Evolutionary conservation across 108 stramenopile genomes (phyloP), one percentile per base, ranked within the genome.

Genomic region (Cyclotella baltica): DNA sequence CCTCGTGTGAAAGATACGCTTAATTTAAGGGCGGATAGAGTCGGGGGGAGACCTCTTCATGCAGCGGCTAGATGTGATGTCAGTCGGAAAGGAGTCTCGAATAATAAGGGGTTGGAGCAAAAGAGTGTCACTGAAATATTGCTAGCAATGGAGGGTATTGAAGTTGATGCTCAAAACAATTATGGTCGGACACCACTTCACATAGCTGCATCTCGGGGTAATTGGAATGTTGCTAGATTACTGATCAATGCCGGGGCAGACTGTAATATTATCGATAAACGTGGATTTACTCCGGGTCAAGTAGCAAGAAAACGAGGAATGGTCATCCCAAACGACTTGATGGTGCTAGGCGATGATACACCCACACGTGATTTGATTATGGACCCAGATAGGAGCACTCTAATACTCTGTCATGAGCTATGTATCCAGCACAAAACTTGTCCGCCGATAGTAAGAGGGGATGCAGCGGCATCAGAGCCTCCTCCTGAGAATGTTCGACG

Each of bases 401-500:
- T 94, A 0, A 62, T 96, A 15, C 55, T 93, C 8, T 92, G 87
- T 55, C 96, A 96, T 71, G 92, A 93, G 70, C 73, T 94, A 19
- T 96, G 96, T 68, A 76, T 86, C 5, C 78, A 88, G 34, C 96
- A 96, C 67, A 78, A 87, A 31, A 92, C 89, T 25, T 96, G 96
- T 75, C 87, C 93, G 27, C 96, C 96, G 15, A 94, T 96, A 3
- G 81, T 84, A 22, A 81, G 96, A 67, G 89, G 88, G 81, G 83
- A 85, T 36, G 75, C 65, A 2, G 83, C 77, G 18, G 70, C 80
- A 18, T 62, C 76, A 0, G 92, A 93, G 23, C 92, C 93, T 36
- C 93, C 93, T 19, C 95, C 95, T 1, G 96, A 96, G 71, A 96
- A 96, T 83, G 86, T 96, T 35, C 73, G 90, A 56, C 84, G 96